Evolutionary conservation across 257 asterid genomes (phyloP).

Genomic region (Penstemon eatonii): DNA sequence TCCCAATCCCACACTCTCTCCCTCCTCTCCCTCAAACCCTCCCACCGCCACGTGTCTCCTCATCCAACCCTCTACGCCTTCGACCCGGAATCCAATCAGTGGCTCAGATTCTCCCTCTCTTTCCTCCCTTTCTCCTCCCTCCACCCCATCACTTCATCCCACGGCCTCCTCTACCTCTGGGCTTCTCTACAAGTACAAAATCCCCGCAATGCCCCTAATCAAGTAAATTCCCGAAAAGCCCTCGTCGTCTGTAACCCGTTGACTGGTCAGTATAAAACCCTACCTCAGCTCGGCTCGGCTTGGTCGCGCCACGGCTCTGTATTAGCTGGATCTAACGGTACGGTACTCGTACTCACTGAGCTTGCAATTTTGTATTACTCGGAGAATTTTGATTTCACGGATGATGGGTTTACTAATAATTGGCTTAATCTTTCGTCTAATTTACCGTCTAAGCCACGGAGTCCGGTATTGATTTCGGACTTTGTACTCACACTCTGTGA

Average conservation of each 20-base stretch:
- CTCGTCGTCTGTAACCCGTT: constrained; percentile 85
- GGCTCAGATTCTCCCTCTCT: constrained; percentile 83
- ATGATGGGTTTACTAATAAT: constrained; percentile 23
- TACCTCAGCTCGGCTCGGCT: constrained; percentile 96
- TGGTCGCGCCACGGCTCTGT: constrained; percentile 99
- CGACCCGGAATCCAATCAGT: constrained; percentile 58
- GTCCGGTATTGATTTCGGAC: constrained; percentile 72
- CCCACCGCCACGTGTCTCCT: constrained; percentile 62
- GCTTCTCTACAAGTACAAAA: constrained; percentile 35
- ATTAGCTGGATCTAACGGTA: constrained; percentile 61
- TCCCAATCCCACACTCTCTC: constrained; percentile 47
- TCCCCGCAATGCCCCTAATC: constrained; percentile 25
- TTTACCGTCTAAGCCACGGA: constrained; percentile 88
- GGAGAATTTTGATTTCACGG: constrained; percentile 16
- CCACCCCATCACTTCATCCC: constrained; percentile 81
- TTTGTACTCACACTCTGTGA: constrained; percentile 76
- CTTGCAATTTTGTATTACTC: constrained; percentile 78
- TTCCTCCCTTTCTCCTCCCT: constrained; percentile 82
- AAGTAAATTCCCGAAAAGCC: constrained; percentile 46
- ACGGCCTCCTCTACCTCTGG: constrained; percentile 88
- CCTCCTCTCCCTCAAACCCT: constrained; percentile 72
- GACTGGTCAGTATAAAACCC: constrained; percentile 53
- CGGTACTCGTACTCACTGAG: constrained; percentile 81
- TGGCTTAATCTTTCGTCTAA: constrained; percentile 92
- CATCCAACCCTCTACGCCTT: constrained; percentile 73